phyloP scores from a whole-genome alignment of 2,329 filamentous ascomycete species.

The Mycosphaerelloides madeirae region DNA sequence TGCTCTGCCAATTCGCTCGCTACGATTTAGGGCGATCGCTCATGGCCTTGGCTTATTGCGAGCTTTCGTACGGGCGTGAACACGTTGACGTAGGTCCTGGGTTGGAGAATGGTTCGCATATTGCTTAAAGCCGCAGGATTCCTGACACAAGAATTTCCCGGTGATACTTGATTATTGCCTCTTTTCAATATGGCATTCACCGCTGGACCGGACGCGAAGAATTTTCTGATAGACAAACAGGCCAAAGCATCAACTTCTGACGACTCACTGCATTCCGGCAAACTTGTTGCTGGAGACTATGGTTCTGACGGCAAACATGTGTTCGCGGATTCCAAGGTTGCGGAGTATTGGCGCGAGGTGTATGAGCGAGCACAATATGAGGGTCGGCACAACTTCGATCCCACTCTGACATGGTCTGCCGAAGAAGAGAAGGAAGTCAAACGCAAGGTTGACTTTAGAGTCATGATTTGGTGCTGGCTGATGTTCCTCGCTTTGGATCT shows the following conservation, averaged over 20 bases:
- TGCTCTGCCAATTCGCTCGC: no score
- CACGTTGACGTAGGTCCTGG: no score
- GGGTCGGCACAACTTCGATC: conserved; percentile 47
- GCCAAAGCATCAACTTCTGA: not conserved
- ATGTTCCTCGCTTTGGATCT: conserved; percentile 27
- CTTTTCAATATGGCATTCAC: no score
- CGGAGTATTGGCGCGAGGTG: conserved; percentile 50
- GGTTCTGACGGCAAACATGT: conserved; percentile 16
- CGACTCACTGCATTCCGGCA: conserved; percentile 7
- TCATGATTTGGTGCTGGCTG: conserved; percentile 26
- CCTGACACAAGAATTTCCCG: no score
- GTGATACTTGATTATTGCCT: no score
- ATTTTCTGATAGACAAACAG: no score
- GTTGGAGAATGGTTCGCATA: no score
- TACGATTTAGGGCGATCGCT: no score
- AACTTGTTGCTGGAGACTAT: conserved; percentile 16
- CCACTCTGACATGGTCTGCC: conserved; percentile 41
- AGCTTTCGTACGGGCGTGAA: no score
- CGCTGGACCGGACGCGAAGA: no score
- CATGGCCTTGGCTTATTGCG: no score
- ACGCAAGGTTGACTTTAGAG: conserved; percentile 21
- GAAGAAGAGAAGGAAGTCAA: conserved; percentile 40
- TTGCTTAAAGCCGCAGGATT: no score
- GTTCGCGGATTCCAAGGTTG: conserved; percentile 50
- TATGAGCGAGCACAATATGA: conserved; percentile 54